A percentile compares a stretch with the other conserved stretches of the same genome.
These are phyloP conservation scores for Dacryopinax primogenitus DNA, from an alignment of 768 basidiomycete genomes.

Conservation along the genomic window DNA sequence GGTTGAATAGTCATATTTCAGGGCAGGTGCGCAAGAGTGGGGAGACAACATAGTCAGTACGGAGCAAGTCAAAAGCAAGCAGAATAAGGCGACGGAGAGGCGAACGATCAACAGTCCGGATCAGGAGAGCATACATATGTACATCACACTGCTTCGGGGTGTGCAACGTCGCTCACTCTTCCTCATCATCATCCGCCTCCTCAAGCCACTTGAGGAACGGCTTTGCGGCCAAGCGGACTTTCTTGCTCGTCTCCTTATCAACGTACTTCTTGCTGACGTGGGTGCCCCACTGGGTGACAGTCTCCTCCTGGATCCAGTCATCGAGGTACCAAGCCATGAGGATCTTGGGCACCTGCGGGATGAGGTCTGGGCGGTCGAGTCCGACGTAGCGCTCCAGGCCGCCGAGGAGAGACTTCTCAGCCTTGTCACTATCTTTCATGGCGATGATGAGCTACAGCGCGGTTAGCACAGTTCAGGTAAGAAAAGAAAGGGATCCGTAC, in stretches of 20 bases:
- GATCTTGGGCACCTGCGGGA: constrained; percentile 69
- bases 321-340: constrained; percentile 88
- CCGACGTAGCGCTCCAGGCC: constrained; percentile 84
- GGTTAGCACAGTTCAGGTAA: constrained; percentile 12
- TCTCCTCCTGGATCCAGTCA: constrained; percentile 85
- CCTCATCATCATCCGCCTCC: constrained; percentile 69
- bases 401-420: constrained; percentile 86
- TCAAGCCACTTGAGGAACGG: constrained; percentile 95
- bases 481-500: constrained; percentile 32
- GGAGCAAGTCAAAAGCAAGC: background rate
- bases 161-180: constrained; percentile 11
- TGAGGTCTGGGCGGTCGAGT: constrained; percentile 54
- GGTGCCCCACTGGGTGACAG: constrained; percentile 84
- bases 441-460: constrained; percentile 52
- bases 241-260: constrained; percentile 89
- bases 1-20: no score
- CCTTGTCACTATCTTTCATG: constrained; percentile 55
- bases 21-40: no score
- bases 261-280: constrained; percentile 95
- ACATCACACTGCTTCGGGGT: background rate
- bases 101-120: background rate
- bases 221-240: constrained; percentile 86
- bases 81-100: background rate
- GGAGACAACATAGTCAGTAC: no score
- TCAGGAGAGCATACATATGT: background rate